Conservation (phyloP, 805 yeast species). For the Phaffomyces thermotolerans region DNA sequence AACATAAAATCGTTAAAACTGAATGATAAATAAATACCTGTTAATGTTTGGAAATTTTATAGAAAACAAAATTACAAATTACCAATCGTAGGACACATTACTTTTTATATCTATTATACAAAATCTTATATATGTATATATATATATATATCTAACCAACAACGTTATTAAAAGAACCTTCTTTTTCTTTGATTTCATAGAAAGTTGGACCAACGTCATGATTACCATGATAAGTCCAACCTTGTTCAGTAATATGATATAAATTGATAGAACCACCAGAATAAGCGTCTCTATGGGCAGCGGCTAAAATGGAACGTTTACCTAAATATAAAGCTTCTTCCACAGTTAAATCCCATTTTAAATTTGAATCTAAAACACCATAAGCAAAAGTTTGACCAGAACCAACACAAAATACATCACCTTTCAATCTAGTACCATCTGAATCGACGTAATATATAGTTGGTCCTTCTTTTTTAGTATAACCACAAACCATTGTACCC, state of each 20-base stretch:
- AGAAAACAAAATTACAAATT: too few relatives aligned
- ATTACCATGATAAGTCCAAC: slow-evolving; percentile 96
- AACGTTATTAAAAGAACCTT: slow-evolving; percentile 76
- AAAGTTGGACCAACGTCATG: slow-evolving; percentile 84
- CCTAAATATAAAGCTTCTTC: slow-evolving; percentile 95
- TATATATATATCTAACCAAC: too few relatives aligned
- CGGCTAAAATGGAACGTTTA: slow-evolving; percentile 92
- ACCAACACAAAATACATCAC: slow-evolving; percentile 94
- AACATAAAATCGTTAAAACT: slow-evolving; percentile 3
- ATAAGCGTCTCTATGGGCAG: slow-evolving; percentile 96
- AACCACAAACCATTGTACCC: slow-evolving; percentile 99
- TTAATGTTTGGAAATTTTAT: too few relatives aligned
- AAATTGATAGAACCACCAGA: slow-evolving; percentile 95
- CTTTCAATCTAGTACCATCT: slow-evolving; percentile 92
- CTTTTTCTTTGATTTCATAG: slow-evolving; percentile 86
- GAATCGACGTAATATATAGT: slow-evolving; percentile 94
- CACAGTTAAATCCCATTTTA: slow-evolving; percentile 83
- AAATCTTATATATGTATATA: too few relatives aligned
- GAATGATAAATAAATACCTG: not conserved
- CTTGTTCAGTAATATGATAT: slow-evolving; percentile 86
- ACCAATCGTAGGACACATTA: too few relatives aligned
- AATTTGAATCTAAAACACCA: slow-evolving; percentile 92
- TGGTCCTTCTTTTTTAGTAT: slow-evolving; percentile 92
- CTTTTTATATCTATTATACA: slow-evolving; percentile 3
- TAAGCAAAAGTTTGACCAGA: slow-evolving; percentile 99